A percentile compares a stretch with the other conserved stretches of the same genome.
Evolutionary conservation across 805 yeast genomes (phyloP).

Genomic region (Starmerella bombi): DNA sequence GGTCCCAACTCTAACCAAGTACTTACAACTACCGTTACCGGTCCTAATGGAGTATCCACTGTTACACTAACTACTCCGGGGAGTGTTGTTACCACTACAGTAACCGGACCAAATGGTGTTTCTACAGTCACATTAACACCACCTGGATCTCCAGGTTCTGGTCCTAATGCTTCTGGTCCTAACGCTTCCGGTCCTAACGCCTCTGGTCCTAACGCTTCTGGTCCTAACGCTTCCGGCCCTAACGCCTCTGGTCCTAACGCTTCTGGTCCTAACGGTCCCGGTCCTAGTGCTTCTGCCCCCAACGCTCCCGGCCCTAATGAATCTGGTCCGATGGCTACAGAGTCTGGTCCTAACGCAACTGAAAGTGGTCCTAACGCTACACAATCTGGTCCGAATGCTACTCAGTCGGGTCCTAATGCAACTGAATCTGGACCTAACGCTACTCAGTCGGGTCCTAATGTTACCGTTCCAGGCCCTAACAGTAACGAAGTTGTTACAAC

Average conservation of each 20-base stretch:
- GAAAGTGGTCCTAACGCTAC: background rate
- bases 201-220: too few relatives aligned
- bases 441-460: background rate
- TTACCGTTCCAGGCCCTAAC: background rate
- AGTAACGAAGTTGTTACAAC: background rate
- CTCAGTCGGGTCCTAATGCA: background rate
- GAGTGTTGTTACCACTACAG: background rate
- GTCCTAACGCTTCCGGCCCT: too few relatives aligned
- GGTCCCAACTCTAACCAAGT: background rate
- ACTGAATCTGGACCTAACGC: conserved; percentile 1
- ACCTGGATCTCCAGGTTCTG: too few relatives aligned
- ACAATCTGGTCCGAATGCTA: background rate
- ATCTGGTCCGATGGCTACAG: background rate
- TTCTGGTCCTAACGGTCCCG: background rate
- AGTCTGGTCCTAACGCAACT: conserved; percentile 1
- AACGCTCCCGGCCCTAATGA: background rate
- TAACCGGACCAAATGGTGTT: background rate
- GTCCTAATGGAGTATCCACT: background rate
- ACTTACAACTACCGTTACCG: background rate
- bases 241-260: too few relatives aligned
- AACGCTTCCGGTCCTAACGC: too few relatives aligned
- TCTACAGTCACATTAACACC: background rate
- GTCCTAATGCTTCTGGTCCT: background rate
- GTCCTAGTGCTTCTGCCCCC: too few relatives aligned
- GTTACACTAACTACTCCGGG: background rate